Conservation (phyloP, 345 rosid genomes). For the Eucalyptus curtisii region DNA sequence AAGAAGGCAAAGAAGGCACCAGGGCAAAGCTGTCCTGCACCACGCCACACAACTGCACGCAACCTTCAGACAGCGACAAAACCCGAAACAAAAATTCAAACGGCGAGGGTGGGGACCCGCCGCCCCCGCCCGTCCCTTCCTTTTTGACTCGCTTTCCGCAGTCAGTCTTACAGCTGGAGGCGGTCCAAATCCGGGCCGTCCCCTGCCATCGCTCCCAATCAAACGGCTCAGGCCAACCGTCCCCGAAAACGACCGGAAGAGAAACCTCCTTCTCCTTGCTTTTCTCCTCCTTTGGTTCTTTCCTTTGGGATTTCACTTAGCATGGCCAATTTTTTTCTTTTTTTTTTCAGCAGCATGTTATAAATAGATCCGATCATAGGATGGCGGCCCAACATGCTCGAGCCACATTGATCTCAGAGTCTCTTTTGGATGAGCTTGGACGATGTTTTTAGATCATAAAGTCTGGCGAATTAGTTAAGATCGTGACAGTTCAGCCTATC, state of each 20-base stretch:
- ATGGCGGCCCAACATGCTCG: not conserved
- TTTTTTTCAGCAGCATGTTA: not conserved
- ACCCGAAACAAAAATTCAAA: not conserved
- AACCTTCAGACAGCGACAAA: not conserved
- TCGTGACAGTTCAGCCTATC: not conserved
- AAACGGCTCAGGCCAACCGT: not conserved
- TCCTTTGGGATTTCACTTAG: not conserved
- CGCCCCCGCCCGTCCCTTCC: not conserved
- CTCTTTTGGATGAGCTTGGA: not conserved
- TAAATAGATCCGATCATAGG: not conserved
- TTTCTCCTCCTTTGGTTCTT: not conserved
- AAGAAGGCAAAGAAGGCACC: not conserved
- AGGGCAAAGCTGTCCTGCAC: not conserved
- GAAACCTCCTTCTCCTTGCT: not conserved
- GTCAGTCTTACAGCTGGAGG: not conserved
- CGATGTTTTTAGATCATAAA: not conserved
- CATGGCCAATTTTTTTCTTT: not conserved
- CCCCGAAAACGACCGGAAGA: not conserved
- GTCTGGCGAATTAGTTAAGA: no score
- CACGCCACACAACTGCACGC: not conserved
- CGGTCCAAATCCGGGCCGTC: not conserved
- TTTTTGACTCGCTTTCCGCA: not conserved
- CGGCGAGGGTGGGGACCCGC: not conserved
- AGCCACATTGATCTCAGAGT: not conserved
- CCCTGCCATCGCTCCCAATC: not conserved